phyloP scores from a whole-genome alignment of 495 filamentous ascomycete genomes.

The Neurospora tetraspora region DNA sequence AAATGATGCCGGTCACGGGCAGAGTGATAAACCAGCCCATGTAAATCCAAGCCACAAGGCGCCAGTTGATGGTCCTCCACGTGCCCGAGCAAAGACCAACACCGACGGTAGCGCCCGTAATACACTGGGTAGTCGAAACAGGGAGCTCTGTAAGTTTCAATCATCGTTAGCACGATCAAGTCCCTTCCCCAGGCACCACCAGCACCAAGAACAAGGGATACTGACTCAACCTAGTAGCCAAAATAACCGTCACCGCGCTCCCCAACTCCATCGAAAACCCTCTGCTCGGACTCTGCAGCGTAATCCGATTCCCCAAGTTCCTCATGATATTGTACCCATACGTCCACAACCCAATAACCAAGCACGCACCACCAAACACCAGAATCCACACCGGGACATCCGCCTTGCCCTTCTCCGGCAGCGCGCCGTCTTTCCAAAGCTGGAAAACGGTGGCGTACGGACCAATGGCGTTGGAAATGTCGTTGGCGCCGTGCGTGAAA shows the following conservation, averaged over 20 bases:
- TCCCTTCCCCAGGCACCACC: not conserved
- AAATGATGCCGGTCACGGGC: constrained; percentile 44
- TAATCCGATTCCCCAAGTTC: constrained; percentile 59
- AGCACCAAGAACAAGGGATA: not conserved
- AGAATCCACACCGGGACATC: constrained; percentile 60
- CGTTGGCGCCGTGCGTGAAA: constrained; percentile 73
- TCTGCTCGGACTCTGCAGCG: constrained; percentile 55
- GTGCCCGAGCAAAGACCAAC: constrained; percentile 52
- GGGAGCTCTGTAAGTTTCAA: constrained; percentile 29
- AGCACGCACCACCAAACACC: constrained; percentile 42
- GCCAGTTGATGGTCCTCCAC: constrained; percentile 49
- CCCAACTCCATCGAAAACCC: constrained; percentile 64
- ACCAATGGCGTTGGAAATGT: constrained; percentile 65
- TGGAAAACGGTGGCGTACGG: constrained; percentile 60
- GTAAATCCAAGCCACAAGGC: constrained; percentile 47
- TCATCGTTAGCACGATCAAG: not conserved
- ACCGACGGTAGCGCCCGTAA: constrained; percentile 51
- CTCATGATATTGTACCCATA: constrained; percentile 66
- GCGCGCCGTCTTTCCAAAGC: constrained; percentile 46
- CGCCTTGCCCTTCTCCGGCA: constrained; percentile 41
- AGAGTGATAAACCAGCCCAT: constrained; percentile 50
- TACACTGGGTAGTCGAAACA: constrained; percentile 51
- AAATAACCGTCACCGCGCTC: constrained; percentile 55
- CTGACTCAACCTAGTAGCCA: constrained; percentile 49
- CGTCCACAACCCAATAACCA: constrained; percentile 57